These are phyloP conservation scores for Cladosporium sp. DNA, from an alignment of 2,329 filamentous ascomycete species.

Conservation along the genomic window DNA sequence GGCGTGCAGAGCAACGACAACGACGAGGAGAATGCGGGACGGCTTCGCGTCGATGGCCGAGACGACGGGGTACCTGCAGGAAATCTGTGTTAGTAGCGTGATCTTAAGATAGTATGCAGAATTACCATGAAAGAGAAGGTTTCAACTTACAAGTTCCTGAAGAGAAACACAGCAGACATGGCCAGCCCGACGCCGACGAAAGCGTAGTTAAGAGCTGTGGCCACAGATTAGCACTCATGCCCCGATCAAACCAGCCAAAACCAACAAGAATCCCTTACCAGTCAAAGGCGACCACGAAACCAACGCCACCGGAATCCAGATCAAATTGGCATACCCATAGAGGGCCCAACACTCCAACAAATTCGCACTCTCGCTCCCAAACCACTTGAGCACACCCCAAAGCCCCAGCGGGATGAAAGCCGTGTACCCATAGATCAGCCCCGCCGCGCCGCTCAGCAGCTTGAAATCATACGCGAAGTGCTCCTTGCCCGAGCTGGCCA, in stretches of 20 bases:
- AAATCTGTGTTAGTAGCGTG: conserved; percentile 6
- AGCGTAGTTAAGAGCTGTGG: conserved; percentile 74
- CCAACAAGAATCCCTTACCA: conserved; percentile 34
- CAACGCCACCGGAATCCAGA: conserved; percentile 93
- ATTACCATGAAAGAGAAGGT: not conserved
- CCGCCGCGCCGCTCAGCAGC: conserved; percentile 82
- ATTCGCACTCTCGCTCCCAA: conserved; percentile 89
- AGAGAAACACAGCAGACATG: conserved; percentile 74
- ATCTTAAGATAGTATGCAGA: not conserved
- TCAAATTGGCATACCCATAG: conserved; percentile 93
- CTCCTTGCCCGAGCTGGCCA: conserved; percentile 61
- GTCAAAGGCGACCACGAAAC: conserved; percentile 85
- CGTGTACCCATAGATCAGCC: conserved; percentile 94
- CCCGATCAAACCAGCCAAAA: not conserved
- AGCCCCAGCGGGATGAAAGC: conserved; percentile 73
- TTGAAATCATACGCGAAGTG: conserved; percentile 90
- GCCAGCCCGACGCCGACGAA: conserved; percentile 87
- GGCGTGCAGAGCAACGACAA: conserved; percentile 81
- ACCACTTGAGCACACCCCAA: conserved; percentile 89
- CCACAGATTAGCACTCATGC: conserved; percentile 15
- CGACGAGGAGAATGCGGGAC: conserved; percentile 78
- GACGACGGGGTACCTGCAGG: conserved; percentile 65
- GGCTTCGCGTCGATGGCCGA: conserved; percentile 90
- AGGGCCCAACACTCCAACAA: conserved; percentile 92
- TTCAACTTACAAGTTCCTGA: conserved; percentile 77